Percentiles rank a stretch among this genome's conserved stretches.
Conservation (phyloP, 768 basidiomycete species). For the Tylopilus felleus region DNA sequence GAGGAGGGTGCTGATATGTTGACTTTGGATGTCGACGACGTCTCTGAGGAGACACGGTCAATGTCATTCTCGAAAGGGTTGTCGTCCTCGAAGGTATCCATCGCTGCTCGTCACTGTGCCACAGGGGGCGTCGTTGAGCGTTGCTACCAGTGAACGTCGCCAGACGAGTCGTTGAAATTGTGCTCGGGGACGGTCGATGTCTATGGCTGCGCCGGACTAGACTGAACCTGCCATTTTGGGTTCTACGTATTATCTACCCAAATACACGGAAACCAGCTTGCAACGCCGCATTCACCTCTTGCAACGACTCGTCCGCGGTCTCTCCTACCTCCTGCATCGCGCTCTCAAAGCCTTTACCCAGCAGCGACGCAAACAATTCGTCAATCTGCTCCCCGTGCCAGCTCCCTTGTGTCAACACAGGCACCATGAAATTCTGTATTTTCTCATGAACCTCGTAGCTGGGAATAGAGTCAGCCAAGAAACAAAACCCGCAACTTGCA, state of each 20-base stretch:
- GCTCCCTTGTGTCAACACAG: constrained; percentile 57
- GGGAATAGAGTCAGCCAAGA: constrained; percentile 8
- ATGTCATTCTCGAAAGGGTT: constrained; percentile 59
- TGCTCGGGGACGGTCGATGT: neutral
- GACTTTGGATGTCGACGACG: constrained; percentile 35
- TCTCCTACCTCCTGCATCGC: constrained; percentile 27
- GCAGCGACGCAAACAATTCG: constrained; percentile 84
- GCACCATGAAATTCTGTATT: constrained; percentile 95
- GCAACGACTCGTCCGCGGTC: constrained; percentile 29
- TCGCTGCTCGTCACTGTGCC: constrained; percentile 1
- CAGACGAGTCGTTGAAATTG: neutral
- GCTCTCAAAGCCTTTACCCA: constrained; percentile 69
- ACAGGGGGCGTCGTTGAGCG: neutral
- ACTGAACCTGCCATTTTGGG: constrained; percentile 27
- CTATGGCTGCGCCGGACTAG: constrained; percentile 6
- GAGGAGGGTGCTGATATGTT: constrained; percentile 54
- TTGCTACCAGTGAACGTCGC: neutral
- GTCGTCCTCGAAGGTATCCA: constrained; percentile 55
- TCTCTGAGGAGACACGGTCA: constrained; percentile 34
- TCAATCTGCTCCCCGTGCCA: constrained; percentile 99
- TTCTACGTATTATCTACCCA: constrained; percentile 38
- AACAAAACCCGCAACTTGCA: neutral
- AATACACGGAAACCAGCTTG: constrained; percentile 56
- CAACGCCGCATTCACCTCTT: constrained; percentile 33
- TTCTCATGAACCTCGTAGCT: constrained; percentile 96